Percentiles rank a stretch among this genome's conserved stretches.
These are phyloP conservation scores for Boletus speciosus DNA, from an alignment of 768 basidiomycete species.

Conservation along the genomic window DNA sequence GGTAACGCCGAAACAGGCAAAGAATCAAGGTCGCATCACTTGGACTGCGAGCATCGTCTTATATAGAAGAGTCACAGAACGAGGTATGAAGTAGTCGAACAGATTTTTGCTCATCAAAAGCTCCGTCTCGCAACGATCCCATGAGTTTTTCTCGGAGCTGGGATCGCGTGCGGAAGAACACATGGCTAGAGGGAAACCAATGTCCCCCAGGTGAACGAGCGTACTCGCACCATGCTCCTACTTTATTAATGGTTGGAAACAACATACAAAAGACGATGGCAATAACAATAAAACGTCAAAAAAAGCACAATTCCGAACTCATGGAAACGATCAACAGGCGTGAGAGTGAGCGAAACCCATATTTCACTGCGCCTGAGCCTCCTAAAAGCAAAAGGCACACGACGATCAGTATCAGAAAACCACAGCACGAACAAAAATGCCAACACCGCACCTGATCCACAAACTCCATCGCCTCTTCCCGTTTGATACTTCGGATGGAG, in stretches of 20 bases:
- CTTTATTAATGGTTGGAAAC: neutral
- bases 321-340: neutral
- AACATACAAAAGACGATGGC: constrained; percentile 10
- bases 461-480: constrained; percentile 91
- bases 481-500: constrained; percentile 79
- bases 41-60: too few relatives aligned
- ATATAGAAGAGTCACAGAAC: too few relatives aligned
- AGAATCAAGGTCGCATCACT: neutral
- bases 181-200: neutral
- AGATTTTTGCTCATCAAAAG: too few relatives aligned
- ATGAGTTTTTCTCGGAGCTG: too few relatives aligned
- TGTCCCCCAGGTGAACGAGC: neutral
- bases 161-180: neutral
- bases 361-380: constrained; percentile 45
- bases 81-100: too few relatives aligned
- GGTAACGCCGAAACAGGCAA: neutral
- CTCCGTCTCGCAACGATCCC: too few relatives aligned
- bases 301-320: neutral
- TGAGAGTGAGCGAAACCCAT: neutral
- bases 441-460: constrained; percentile 69
- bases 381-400: constrained; percentile 26
- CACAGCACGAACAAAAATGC: neutral
- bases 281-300: constrained; percentile 20
- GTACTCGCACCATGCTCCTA: neutral
- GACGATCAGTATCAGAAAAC: neutral